Conservation (phyloP, 1,284 basidiomycete genomes). For the Microbotryomycetes sp. region DNA sequence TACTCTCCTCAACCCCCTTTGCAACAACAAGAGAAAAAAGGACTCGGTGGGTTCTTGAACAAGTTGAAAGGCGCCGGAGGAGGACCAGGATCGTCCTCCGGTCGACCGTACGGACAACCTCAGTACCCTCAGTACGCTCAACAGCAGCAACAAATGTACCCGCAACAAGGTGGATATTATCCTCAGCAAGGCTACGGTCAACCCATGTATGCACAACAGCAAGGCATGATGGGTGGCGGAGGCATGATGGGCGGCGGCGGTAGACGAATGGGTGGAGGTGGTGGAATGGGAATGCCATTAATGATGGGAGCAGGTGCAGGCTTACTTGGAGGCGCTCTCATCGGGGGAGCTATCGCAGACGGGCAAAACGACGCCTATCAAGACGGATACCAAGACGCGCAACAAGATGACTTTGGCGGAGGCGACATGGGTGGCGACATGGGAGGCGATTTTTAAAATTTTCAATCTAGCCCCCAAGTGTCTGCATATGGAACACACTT, state of each 20-base stretch:
- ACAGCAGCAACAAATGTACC: not conserved
- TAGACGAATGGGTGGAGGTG: not conserved
- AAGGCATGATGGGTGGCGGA: not conserved
- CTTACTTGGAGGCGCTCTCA: not conserved
- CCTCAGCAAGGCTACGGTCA: not conserved
- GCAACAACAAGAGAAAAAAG: not conserved
- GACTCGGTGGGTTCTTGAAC: not conserved
- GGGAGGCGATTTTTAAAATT: too few species aligned
- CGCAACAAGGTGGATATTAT: not conserved
- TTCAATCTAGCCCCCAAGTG: too few species aligned
- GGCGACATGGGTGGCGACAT: not conserved
- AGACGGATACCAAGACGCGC: not conserved
- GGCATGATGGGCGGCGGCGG: not conserved
- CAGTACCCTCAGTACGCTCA: not conserved
- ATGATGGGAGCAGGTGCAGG: too few species aligned
- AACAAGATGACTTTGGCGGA: not conserved
- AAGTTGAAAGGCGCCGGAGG: not conserved
- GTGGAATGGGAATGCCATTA: not conserved
- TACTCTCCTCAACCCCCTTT: not conserved
- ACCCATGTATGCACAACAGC: not conserved
- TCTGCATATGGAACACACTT: too few species aligned
- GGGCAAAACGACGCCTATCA: not conserved
- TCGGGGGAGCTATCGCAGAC: not conserved
- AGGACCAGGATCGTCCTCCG: not conserved
- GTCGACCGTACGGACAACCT: not conserved